Evolutionary conservation across 108 stramenopile genomes (phyloP).

Genomic region (Skeletonema tropicum): DNA sequence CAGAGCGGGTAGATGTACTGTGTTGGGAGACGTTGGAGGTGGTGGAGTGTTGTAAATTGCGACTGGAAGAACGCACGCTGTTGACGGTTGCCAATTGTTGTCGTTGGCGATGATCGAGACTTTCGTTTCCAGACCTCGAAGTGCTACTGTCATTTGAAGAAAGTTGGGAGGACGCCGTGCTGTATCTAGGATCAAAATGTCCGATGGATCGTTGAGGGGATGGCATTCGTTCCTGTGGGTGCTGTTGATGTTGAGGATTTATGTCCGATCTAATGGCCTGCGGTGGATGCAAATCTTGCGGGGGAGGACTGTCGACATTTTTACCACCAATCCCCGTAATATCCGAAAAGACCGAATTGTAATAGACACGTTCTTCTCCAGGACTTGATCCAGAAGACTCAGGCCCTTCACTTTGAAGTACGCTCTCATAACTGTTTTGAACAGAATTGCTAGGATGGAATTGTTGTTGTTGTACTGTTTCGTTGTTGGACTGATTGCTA

Average conservation of each 20-base stretch:
- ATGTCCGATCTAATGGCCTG: neutral
- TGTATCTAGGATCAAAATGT: neutral
- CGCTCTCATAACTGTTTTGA: neutral
- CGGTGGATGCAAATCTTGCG: neutral
- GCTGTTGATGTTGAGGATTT: neutral
- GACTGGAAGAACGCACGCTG: too few relatives aligned
- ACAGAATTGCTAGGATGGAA: neutral
- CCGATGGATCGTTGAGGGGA: neutral
- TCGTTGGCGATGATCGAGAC: neutral
- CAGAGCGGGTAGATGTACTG: neutral
- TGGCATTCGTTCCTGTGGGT: neutral
- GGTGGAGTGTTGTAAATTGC: too few relatives aligned
- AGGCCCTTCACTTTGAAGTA: neutral
- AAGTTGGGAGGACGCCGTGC: neutral
- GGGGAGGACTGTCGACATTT: neutral
- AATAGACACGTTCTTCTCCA: neutral
- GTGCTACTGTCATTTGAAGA: neutral
- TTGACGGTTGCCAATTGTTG: constrained; percentile 2
- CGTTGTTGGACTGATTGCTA: neutral
- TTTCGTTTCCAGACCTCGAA: neutral
- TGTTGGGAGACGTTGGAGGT: neutral
- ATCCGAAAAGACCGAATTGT: neutral
- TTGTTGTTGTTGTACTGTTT: too few relatives aligned
- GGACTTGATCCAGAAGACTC: neutral
- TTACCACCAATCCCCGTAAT: neutral